Evolutionary conservation across 306 rosid genomes (phyloP).

Genomic region (Prunus campanulata): DNA sequence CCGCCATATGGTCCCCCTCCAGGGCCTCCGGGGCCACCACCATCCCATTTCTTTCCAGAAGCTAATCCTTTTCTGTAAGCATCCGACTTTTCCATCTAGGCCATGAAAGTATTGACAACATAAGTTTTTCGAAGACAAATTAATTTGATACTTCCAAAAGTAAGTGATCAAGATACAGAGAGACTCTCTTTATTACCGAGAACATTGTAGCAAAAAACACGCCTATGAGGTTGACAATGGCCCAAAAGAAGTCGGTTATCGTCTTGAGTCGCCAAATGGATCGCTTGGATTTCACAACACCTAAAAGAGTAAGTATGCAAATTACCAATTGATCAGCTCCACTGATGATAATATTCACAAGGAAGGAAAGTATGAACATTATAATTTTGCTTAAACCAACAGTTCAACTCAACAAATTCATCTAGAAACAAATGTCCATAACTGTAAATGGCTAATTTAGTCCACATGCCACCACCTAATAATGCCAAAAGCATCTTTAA

Average conservation of each 20-base stretch:
- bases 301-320: constrained; percentile 26
- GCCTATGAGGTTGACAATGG: constrained; percentile 65
- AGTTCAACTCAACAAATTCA: not conserved
- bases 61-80: constrained; percentile 78
- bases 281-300: constrained; percentile 76
- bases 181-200: constrained; percentile 50
- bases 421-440: not conserved
- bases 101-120: constrained; percentile 15
- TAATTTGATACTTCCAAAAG: not conserved
- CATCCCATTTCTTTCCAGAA: constrained; percentile 80
- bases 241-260: constrained; percentile 81
- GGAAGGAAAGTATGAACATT: not conserved
- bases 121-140: not conserved
- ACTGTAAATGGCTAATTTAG: not conserved
- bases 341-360: not conserved
- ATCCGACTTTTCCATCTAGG: constrained; percentile 86
- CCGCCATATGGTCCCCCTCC: constrained; percentile 86
- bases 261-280: constrained; percentile 82
- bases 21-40: constrained; percentile 84
- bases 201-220: constrained; percentile 86
- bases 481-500: not conserved
- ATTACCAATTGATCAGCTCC: not conserved
- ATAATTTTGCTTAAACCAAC: not conserved
- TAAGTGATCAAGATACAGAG: not conserved
- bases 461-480: not conserved